Percentiles rank a stretch among this genome's conserved stretches.
These are phyloP conservation scores for Stereocaulon alpinum DNA, from an alignment of 495 filamentous ascomycete species.

Conservation along the genomic window DNA sequence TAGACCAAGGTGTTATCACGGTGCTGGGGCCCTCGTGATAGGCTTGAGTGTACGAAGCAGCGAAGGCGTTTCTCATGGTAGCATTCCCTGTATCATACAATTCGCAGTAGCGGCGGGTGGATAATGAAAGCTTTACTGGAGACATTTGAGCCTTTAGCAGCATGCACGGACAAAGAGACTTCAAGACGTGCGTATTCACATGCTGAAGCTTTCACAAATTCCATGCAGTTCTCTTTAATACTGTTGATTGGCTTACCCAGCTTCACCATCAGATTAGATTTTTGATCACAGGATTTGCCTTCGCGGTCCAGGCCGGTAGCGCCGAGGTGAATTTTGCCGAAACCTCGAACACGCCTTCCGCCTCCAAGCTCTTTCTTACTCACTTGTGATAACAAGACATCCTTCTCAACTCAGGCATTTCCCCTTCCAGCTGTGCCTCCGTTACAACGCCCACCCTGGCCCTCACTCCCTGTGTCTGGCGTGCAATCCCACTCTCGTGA, in stretches of 20 bases:
- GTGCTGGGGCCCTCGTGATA: slow-evolving; percentile 40
- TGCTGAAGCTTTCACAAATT: neutral
- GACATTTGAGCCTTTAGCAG: neutral
- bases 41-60: neutral
- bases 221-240: neutral
- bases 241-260: neutral
- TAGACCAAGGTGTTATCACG: slow-evolving; percentile 63
- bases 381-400: neutral
- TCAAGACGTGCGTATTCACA: neutral
- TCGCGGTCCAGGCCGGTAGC: neutral
- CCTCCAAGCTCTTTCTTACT: neutral
- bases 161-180: neutral
- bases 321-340: neutral
- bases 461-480: neutral
- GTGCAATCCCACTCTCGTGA: neutral
- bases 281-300: neutral
- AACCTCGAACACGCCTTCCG: slow-evolving; percentile 1
- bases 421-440: neutral
- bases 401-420: neutral
- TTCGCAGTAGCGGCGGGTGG: neutral
- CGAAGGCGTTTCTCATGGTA: neutral
- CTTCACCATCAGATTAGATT: neutral
- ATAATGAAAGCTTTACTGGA: neutral
- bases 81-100: neutral
- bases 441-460: neutral